These are phyloP conservation scores for Cerrena zonata DNA, from an alignment of 1,284 basidiomycete genomes.

Conservation along the genomic window DNA sequence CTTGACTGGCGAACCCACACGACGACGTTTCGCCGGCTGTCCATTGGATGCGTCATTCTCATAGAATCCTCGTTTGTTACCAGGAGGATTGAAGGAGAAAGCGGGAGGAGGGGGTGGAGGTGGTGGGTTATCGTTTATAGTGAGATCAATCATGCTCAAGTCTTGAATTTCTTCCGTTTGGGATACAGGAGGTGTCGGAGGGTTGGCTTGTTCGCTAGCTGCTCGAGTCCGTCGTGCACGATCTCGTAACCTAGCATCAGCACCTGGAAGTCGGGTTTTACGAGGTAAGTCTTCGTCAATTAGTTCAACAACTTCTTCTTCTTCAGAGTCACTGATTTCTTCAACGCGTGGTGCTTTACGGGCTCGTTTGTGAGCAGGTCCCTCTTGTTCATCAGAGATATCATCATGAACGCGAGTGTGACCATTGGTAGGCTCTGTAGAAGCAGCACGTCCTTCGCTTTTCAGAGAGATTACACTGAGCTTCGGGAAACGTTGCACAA, in stretches of 20 bases:
- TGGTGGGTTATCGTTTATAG: not conserved
- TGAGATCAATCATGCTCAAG: conserved; percentile 16
- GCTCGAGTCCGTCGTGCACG: not conserved
- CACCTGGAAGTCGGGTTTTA: not conserved
- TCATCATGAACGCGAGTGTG: too few species aligned
- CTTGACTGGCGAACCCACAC: not conserved
- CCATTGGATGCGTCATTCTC: not conserved
- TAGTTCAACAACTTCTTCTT: conserved; percentile 51
- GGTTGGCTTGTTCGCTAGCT: not conserved
- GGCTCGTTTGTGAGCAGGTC: not conserved
- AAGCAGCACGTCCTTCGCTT: conserved; percentile 3
- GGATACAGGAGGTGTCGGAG: not conserved
- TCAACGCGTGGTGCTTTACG: conserved; percentile 7
- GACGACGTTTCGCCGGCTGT: not conserved
- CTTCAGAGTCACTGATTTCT: conserved; percentile 36
- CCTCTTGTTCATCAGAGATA: too few species aligned
- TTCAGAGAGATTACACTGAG: conserved; percentile 26
- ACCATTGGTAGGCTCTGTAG: not conserved
- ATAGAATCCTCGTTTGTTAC: not conserved
- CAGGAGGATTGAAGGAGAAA: not conserved
- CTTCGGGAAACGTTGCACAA: conserved; percentile 42
- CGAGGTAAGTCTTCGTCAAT: conserved; percentile 30
- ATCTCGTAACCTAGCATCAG: not conserved
- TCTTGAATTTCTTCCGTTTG: conserved; percentile 5
- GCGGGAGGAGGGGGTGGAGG: not conserved